Evolutionary conservation across 345 rosid genomes (phyloP), one percentile per base, ranked within the genome.

Genomic region (Aquilaria malaccensis): DNA sequence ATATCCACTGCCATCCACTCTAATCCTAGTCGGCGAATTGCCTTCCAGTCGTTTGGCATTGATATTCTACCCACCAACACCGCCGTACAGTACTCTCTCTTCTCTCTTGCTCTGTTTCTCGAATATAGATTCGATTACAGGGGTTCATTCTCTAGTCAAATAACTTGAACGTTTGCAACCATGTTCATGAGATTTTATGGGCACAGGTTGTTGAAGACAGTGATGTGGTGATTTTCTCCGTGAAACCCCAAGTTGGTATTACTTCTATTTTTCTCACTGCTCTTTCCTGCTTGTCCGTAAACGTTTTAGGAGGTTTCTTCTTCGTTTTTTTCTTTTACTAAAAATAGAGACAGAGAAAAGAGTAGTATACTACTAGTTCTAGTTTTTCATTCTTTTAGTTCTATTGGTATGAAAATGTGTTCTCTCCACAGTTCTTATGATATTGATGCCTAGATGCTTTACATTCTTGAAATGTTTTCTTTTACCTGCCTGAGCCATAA

Each of bases 221-320:
- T 61, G 96, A 93, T 76, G 88, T 93, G 52, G 85, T 93, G 33
- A 63, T 93, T 47, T 82, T 93, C 76, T 89, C 98, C 13, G 91
- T 93, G 63, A 93, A 93, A 68, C 97, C 98, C 33, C 97, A 87
- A 83, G 93, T 87, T 50, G 93, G 94, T 84, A 81, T 59, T 15
- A 45, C 33, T 53, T 46, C 33, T 64, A 30, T 45, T 45, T 41
- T 31, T 53, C 22, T 54, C 14, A 22, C 31, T 10, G 10, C 13
- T 13, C 30, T 67, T 54, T 55, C 7, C n/a, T 15, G 43, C 30
- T 11, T 33, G 13, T 52, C 0, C 4, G 14, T 33, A 32, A 32
- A 33, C 52, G 64, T 50, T 11, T 50, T 50, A 50, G 56, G 12
- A 15, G 32, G 1, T 10, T 22, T 41, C 46, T 52, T 10, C 45